Evolutionary conservation across 106 monocot species (phyloP), one percentile per base, ranked within the genome.

Genomic region (Triglochin maritima): DNA sequence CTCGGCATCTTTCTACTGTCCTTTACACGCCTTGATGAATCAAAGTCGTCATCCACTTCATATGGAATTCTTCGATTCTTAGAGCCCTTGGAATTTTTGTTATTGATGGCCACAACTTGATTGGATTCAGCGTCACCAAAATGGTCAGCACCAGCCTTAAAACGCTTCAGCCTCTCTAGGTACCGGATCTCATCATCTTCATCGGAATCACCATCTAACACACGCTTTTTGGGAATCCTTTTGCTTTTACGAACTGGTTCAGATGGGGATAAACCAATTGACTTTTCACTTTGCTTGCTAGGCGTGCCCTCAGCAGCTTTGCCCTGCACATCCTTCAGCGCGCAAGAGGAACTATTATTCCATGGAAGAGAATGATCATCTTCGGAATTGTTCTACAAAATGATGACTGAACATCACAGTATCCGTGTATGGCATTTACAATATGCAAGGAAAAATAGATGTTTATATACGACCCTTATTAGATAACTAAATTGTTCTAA

Each of bases 161-260:
- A 71, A 9, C 66, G 63, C 60, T 71, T 89, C 4, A 83, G 76
- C 63, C 71, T 85, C 73, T 79, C 71, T 58, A 83, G 76, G 50
- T 86, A 83, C 7, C 71, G 63, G 4, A 83, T 81, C 62, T 83
- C 85, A 56, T 89, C 85, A 54, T 70, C 81, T 17, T 78, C 86
- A 66, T 77, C 76, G 53, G 72, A 79, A 47, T 47, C 76, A 46
- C 76, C 70, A 81, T 86, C 86, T 46, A 82, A 57, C 43, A 80
- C 75, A 47, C 80, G 77, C 65, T 64, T 86, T 63, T 83, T 82
- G 0, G 83, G 86, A 12, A 83, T 77, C 55, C 82, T 74, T 57
- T 78, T 86, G 72, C 86, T 83, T 62, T 86, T 83, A 2, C 82
- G 80, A 69, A 78, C 54, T 52, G 81, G 74, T 62, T 88, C 84